Evolutionary conservation across 768 basidiomycete species (phyloP).

Genomic region (Coprinopsis strossmayeri): DNA sequence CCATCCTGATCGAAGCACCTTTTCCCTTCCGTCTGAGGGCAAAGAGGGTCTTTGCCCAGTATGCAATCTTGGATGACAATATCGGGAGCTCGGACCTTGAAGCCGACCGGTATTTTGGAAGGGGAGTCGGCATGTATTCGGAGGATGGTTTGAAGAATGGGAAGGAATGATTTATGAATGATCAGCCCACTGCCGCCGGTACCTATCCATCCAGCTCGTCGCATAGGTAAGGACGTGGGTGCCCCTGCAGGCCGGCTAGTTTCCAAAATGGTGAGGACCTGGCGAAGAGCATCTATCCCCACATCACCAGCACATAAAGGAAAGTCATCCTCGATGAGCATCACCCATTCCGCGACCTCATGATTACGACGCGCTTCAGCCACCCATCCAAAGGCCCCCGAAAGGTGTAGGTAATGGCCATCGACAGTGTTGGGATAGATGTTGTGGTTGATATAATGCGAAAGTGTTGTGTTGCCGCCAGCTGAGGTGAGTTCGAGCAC

Average conservation of each 20-base stretch:
- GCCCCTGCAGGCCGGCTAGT: conserved; percentile 11
- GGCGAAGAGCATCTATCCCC: conserved; percentile 25
- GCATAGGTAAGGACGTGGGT: conserved; percentile 11
- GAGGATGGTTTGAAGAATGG: conserved; percentile 25
- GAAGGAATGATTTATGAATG: conserved; percentile 28
- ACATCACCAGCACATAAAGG: conserved; percentile 29
- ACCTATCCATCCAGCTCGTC: conserved; percentile 32
- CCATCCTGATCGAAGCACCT: not conserved
- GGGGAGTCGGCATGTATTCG: conserved; percentile 22
- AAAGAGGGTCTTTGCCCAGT: conserved; percentile 30
- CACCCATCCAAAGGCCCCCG: conserved; percentile 35
- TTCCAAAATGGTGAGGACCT: conserved; percentile 26
- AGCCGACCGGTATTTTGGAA: conserved; percentile 22
- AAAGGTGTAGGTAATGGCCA: conserved; percentile 33
- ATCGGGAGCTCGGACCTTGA: conserved; percentile 28
- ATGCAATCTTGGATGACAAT: conserved; percentile 37
- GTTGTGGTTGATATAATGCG: conserved; percentile 21
- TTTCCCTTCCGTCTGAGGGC: conserved; percentile 21
- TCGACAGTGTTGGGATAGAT: conserved; percentile 19
- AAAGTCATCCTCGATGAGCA: conserved; percentile 39
- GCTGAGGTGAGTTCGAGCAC: conserved; percentile 20
- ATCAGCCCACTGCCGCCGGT: conserved; percentile 41
- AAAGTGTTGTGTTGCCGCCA: not conserved
- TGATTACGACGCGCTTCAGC: conserved; percentile 11
- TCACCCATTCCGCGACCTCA: conserved; percentile 30